These are phyloP conservation scores for Aspergillus carlsbadensis DNA, from an alignment of 495 filamentous ascomycete genomes.

Conservation along the genomic window DNA sequence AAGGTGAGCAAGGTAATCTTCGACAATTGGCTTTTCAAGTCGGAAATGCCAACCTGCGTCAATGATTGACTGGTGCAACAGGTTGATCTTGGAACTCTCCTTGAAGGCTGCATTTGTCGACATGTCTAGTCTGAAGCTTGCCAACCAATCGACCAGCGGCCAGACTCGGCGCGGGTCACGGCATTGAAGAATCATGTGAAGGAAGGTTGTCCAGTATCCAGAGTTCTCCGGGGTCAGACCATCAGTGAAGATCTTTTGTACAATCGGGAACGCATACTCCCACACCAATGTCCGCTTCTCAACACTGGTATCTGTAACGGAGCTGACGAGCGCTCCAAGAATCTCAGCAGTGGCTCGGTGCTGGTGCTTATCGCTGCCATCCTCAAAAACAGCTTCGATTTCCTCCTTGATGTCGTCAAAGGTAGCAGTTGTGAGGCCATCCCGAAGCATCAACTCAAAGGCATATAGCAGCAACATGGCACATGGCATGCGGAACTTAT, in stretches of 20 bases:
- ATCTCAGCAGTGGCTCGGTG: slow-evolving; percentile 96
- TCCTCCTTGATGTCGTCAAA: slow-evolving; percentile 88
- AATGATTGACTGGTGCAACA: slow-evolving; percentile 82
- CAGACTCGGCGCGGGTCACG: slow-evolving; percentile 85
- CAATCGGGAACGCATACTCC: slow-evolving; percentile 86
- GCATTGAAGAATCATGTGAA: slow-evolving; percentile 79
- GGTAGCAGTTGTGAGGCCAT: slow-evolving; percentile 68
- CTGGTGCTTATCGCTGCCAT: slow-evolving; percentile 96
- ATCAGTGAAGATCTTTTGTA: slow-evolving; percentile 81
- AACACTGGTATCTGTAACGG: slow-evolving; percentile 66
- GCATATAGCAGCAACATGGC: slow-evolving; percentile 81
- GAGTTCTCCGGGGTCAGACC: slow-evolving; percentile 93
- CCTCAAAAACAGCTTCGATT: slow-evolving; percentile 71
- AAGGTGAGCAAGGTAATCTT: slow-evolving; percentile 86
- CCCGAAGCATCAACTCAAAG: slow-evolving; percentile 78
- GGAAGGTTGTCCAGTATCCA: slow-evolving; percentile 88
- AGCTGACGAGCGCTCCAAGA: slow-evolving; percentile 76
- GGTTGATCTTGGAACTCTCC: slow-evolving; percentile 92
- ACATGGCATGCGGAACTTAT: slow-evolving; percentile 86
- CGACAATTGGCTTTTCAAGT: slow-evolving; percentile 82
- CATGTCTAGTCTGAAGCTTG: slow-evolving; percentile 88
- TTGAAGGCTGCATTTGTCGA: slow-evolving; percentile 97
- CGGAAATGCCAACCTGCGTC: slow-evolving; percentile 97
- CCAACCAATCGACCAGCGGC: slow-evolving; percentile 83
- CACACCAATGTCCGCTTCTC: slow-evolving; percentile 74